Base-by-base conservation (phyloP, 495 filamentous ascomycete species). In the Tuber aestivum region DNA sequence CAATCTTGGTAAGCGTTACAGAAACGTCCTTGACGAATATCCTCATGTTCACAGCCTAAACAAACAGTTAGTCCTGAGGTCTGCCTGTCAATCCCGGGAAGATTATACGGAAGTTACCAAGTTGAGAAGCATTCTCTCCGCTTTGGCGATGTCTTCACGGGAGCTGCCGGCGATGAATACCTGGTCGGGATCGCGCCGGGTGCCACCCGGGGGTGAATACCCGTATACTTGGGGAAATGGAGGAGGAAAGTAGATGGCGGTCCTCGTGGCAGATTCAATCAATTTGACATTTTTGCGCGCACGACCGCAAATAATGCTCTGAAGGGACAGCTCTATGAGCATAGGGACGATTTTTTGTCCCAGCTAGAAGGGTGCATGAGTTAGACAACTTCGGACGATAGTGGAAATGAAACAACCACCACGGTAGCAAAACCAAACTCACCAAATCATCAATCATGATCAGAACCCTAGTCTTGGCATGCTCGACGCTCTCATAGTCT, bases 371-470 rank as follows among this genome's bases (percentile, higher is more conserved):
- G 69, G 75, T 72, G 23, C 45, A 16, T 56, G 14, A 21, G 56
- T 68, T 27, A 40, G 40, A 27, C 72, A 73, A 70, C 14, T n/a
- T 70, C 70, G 18, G 71, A 73, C 77, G 32, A 76, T 45, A 76
- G 83, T 78, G 83, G 83, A 76, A 69, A 41, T 42, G 48, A 71
- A 70, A 75, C 75, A 56, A 72, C 38, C 75, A 42, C 48, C 70
- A 69, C 41, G 20, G 35, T 76, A 68, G 44, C 35, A 71, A 18
- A 32, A 74, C 40, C 42, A 35, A 77, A 86, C 92, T 80, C 89
- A 98, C 94, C 86, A 98, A 90, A 86, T 94, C 92, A 83, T 99
- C 95, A 82, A 99, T 97, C 87, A 97, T 93, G 85, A 98, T 95
- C 82, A 99, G 88, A 42, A 97, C 90, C 76, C 95, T 88, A 1